Conservation (phyloP, 495 filamentous ascomycete genomes). For the Symbiotaphrina buchneri region DNA sequence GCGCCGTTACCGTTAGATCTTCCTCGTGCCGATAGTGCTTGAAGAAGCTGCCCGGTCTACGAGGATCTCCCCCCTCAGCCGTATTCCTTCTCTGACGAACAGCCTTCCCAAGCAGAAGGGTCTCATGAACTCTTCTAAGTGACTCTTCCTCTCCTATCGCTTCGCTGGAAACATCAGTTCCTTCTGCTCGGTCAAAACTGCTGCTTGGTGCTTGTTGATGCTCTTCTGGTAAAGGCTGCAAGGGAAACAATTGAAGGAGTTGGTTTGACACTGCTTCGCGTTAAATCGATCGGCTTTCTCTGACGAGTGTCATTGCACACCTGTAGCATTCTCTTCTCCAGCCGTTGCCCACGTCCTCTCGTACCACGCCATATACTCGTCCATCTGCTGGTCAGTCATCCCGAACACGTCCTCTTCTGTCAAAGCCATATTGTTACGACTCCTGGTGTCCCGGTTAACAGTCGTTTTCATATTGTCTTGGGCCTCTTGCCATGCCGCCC, state of each 20-base stretch:
- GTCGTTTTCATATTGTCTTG: slow-evolving; percentile 19
- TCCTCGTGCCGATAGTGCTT: slow-evolving; percentile 29
- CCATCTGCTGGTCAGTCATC: slow-evolving; percentile 45
- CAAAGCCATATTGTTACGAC: slow-evolving; percentile 23
- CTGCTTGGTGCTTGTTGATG: no score
- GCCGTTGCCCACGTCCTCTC: slow-evolving; percentile 47
- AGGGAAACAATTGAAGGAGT: slow-evolving; percentile 23
- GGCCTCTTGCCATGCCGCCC: slow-evolving; percentile 41
- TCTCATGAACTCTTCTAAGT: slow-evolving; percentile 1
- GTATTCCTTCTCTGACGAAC: slow-evolving; percentile 6
- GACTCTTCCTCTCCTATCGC: slow-evolving; percentile 4
- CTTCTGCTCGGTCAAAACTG: no score
- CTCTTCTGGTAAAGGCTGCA: slow-evolving; percentile 3
- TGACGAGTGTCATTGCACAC: no score
- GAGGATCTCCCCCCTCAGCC: slow-evolving; percentile 6
- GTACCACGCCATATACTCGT: slow-evolving; percentile 80
- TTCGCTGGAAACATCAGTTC: no score
- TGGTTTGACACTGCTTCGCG: slow-evolving; percentile 13
- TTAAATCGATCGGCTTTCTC: neutral
- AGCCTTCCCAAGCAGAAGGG: slow-evolving; percentile 1
- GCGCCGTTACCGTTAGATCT: slow-evolving; percentile 30
- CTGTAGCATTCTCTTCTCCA: no score
- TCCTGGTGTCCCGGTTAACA: slow-evolving; percentile 9
- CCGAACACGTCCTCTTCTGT: slow-evolving; percentile 43
- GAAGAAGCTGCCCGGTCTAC: slow-evolving; percentile 30